These are phyloP conservation scores for Drechslerella dactyloides DNA, from an alignment of 2,329 filamentous ascomycete genomes.

Conservation along the genomic window DNA sequence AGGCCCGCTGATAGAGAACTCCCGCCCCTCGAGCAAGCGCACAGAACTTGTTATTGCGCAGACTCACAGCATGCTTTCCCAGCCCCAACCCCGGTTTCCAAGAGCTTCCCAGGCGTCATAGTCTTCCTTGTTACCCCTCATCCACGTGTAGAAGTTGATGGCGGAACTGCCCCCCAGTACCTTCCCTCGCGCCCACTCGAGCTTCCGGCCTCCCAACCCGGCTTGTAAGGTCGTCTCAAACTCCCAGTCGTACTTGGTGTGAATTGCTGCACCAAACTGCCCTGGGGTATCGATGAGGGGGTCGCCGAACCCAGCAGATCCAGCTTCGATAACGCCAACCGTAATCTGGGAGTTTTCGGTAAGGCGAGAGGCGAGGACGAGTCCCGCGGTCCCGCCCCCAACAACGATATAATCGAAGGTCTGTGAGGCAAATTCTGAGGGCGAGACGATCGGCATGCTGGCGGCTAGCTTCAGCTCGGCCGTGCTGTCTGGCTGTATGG, in stretches of 20 bases:
- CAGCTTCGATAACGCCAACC: slow-evolving; percentile 43
- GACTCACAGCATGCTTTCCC: slow-evolving; percentile 60
- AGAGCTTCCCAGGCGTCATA: slow-evolving; percentile 67
- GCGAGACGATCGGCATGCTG: slow-evolving; percentile 16
- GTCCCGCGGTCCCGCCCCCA: slow-evolving; percentile 64
- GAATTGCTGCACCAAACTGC: slow-evolving; percentile 30
- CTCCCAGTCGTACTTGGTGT: slow-evolving; percentile 46
- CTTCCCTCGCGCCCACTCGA: slow-evolving; percentile 48
- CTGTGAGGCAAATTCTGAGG: slow-evolving; percentile 20
- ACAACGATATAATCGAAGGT: slow-evolving; percentile 62
- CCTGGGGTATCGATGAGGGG: slow-evolving; percentile 39
- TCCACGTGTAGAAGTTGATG: slow-evolving; percentile 57
- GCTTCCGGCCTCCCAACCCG: slow-evolving; percentile 30
- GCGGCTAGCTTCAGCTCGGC: background rate
- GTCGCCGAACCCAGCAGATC: slow-evolving; percentile 26
- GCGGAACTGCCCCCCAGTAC: slow-evolving; percentile 57
- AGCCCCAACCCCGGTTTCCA: slow-evolving; percentile 68
- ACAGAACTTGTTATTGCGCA: background rate
- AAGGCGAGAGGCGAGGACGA: slow-evolving; percentile 61
- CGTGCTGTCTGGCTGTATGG: background rate
- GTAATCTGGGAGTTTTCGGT: slow-evolving; percentile 50
- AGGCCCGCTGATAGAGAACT: background rate
- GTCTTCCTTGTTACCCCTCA: slow-evolving; percentile 61
- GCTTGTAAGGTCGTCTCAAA: slow-evolving; percentile 32
- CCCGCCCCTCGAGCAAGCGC: too few relatives aligned